A percentile compares a stretch with the other conserved stretches of the same genome.
phyloP scores from a whole-genome alignment of 805 yeast species.

The Candida ficus region DNA sequence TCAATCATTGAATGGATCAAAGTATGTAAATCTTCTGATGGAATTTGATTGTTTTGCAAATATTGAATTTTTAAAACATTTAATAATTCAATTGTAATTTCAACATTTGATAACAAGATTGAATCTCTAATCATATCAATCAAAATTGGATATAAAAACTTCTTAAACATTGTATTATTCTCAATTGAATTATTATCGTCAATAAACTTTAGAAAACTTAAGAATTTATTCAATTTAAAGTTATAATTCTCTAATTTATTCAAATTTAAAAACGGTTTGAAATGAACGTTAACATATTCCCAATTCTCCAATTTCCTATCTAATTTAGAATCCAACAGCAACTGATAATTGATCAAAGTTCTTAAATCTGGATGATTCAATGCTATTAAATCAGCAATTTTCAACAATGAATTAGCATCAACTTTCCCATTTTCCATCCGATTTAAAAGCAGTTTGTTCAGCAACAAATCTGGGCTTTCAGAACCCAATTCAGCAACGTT shows the following conservation, averaged over 20 bases:
- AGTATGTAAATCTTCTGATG: constrained; percentile 12
- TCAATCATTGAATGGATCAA: constrained; percentile 3
- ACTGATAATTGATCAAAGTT: constrained; percentile 8
- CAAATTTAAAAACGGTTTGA: constrained; percentile 6
- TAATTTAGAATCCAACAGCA: too few relatives aligned
- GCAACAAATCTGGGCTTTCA: too few relatives aligned
- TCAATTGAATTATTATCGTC: neutral
- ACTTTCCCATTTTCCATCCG: too few relatives aligned
- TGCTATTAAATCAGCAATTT: neutral
- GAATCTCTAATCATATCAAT: constrained; percentile 10
- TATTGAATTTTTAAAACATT: neutral
- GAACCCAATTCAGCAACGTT: too few relatives aligned
- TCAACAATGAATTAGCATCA: too few relatives aligned
- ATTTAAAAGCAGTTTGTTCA: too few relatives aligned
- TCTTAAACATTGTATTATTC: neutral
- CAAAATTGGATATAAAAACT: constrained; percentile 7
- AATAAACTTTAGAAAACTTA: neutral
- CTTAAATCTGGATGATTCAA: constrained; percentile 3
- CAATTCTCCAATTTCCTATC: constrained; percentile 4
- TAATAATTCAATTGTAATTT: constrained; percentile 3
- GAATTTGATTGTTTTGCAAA: neutral
- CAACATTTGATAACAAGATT: constrained; percentile 4
- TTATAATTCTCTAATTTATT: constrained; percentile 8
- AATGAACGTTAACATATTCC: constrained; percentile 1
- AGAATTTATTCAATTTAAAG: constrained; percentile 1